These are phyloP conservation scores for Laetiporus sulphureus DNA, from an alignment of 1,284 basidiomycete species.

Conservation along the genomic window DNA sequence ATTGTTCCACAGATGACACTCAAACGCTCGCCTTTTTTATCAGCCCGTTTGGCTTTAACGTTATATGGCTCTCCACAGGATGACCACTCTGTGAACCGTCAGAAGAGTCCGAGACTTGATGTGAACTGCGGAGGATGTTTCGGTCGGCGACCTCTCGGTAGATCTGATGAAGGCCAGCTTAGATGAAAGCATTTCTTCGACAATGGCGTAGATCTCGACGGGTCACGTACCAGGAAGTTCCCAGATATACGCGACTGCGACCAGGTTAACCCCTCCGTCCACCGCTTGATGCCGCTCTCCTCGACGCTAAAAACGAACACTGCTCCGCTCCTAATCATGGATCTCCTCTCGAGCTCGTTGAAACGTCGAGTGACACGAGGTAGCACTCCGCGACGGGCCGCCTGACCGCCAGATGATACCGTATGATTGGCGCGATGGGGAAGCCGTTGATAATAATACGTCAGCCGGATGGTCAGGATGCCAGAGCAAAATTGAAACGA, in stretches of 20 bases:
- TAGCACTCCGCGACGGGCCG: slow-evolving; percentile 64
- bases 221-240: slow-evolving; percentile 67
- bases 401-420: slow-evolving; percentile 34
- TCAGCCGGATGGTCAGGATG: not conserved
- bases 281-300: slow-evolving; percentile 78
- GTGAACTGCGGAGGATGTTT: slow-evolving; percentile 38
- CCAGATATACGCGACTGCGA: slow-evolving; percentile 76
- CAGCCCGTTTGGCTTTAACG: slow-evolving; percentile 63
- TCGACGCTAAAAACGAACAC: slow-evolving; percentile 81
- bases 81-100: slow-evolving; percentile 15
- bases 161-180: slow-evolving; percentile 35
- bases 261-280: slow-evolving; percentile 81
- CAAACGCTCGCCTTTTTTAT: slow-evolving; percentile 59
- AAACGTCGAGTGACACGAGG: slow-evolving; percentile 73
- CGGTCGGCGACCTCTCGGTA: slow-evolving; percentile 71
- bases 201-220: too few species aligned
- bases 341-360: slow-evolving; percentile 67
- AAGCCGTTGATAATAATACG: not conserved
- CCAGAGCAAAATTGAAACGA: slow-evolving; percentile 6
- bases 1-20: slow-evolving; percentile 1
- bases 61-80: slow-evolving; percentile 42
- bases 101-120: slow-evolving; percentile 17
- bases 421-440: not conserved
- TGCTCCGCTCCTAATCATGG: slow-evolving; percentile 73
- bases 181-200: too few species aligned